These are phyloP conservation scores for Termitomyces sp. DNA, from an alignment of 768 basidiomycete species.

Conservation along the genomic window DNA sequence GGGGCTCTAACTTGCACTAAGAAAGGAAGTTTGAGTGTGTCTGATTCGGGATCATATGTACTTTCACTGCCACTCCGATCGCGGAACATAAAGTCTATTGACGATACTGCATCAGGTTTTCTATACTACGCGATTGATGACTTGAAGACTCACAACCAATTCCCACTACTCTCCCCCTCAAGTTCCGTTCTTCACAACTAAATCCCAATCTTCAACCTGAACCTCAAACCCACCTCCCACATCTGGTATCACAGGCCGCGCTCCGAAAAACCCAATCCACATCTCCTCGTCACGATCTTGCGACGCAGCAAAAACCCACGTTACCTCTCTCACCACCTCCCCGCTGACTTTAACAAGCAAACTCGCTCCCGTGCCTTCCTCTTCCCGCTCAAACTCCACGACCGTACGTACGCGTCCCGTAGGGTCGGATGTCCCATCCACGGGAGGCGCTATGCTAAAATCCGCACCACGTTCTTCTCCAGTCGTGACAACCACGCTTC, in stretches of 20 bases:
- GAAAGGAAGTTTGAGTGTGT: too few species aligned
- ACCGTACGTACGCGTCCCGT: constrained; percentile 11
- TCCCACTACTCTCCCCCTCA: neutral
- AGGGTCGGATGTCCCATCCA: constrained; percentile 1
- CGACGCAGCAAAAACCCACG: constrained; percentile 19
- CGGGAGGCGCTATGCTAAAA: constrained; percentile 21
- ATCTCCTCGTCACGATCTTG: constrained; percentile 15
- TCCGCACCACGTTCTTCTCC: constrained; percentile 15
- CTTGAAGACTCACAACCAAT: neutral
- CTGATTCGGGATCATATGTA: too few species aligned
- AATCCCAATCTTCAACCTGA: neutral
- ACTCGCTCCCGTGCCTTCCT: constrained; percentile 18
- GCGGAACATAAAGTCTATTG: too few species aligned
- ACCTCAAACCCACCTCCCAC: neutral
- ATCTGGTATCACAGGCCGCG: constrained; percentile 1
- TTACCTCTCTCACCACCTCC: constrained; percentile 20
- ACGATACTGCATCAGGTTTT: neutral
- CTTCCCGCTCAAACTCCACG: constrained; percentile 20
- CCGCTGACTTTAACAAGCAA: constrained; percentile 19
- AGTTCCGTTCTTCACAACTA: neutral
- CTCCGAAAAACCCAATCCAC: constrained; percentile 8
- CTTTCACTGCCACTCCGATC: too few species aligned
- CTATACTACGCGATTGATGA: neutral
- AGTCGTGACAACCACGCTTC: constrained; percentile 18
- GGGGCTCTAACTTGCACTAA: too few species aligned